Evolutionary conservation across 2,329 filamentous ascomycete species (phyloP).

Genomic region (Dendrostoma leiphaemia): DNA sequence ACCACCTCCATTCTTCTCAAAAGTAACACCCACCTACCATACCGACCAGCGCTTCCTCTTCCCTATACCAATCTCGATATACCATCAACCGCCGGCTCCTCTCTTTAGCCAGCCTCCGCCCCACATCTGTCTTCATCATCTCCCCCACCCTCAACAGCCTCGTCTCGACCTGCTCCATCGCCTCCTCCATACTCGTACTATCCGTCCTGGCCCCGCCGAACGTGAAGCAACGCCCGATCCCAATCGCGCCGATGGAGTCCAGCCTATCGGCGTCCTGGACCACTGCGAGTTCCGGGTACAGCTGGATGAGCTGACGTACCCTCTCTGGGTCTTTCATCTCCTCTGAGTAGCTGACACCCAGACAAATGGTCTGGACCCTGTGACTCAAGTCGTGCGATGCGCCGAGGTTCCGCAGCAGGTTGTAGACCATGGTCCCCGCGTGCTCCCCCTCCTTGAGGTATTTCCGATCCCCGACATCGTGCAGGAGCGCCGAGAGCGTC

Average conservation of each 20-base stretch:
- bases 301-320: slow-evolving; percentile 59
- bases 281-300: slow-evolving; percentile 72
- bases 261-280: slow-evolving; percentile 92
- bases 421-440: slow-evolving; percentile 51
- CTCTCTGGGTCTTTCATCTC: slow-evolving; percentile 65
- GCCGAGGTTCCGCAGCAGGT: slow-evolving; percentile 55
- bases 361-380: slow-evolving; percentile 69
- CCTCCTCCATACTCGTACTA: slow-evolving; percentile 55
- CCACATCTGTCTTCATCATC: slow-evolving; percentile 63
- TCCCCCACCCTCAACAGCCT: slow-evolving; percentile 67
- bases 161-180: slow-evolving; percentile 72
- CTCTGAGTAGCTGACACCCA: slow-evolving; percentile 73
- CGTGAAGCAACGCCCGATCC: slow-evolving; percentile 75
- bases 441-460: slow-evolving; percentile 63
- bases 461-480: slow-evolving; percentile 87
- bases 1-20: background rate
- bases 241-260: slow-evolving; percentile 87
- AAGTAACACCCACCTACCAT: slow-evolving; percentile 4
- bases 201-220: slow-evolving; percentile 65
- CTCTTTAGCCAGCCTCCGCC: slow-evolving; percentile 50
- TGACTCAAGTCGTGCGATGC: slow-evolving; percentile 57
- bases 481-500: slow-evolving; percentile 71
- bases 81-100: slow-evolving; percentile 50
- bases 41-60: slow-evolving; percentile 38
- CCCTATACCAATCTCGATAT: slow-evolving; percentile 58